Base-by-base conservation (phyloP, 768 basidiomycete species). In the Suillus alpinus region DNA sequence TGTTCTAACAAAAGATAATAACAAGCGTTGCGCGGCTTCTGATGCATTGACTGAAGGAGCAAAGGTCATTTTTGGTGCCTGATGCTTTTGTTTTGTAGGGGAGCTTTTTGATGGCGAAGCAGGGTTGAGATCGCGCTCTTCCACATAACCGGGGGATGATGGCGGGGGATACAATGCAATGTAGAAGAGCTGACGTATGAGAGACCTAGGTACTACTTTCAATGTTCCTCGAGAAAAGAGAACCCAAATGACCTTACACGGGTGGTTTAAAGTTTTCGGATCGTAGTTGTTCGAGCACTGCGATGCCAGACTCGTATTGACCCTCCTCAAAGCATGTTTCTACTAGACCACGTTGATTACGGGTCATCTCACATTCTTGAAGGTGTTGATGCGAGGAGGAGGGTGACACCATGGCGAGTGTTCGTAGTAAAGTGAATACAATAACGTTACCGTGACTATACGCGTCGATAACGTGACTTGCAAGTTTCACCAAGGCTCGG, bases 311-410 rank as follows among this genome's bases (percentile, higher is more conserved):
- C 65, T 89, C 86, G 63, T 88, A 90, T 60, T 91, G 88, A 18
- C 86, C 84, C 70, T 92, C 91, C 66, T 92, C 91, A 20, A 92
- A 83, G 61, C 86, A 86, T 57, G 80, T 85, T 68, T 92, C 88
- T 20, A 91, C 87, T 4, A 89, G 74, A 37, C 78, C 80, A 39
- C 80, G 77, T 65, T 83, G 82, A 66, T 83, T 70, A 14, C 71
- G 68, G 59, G 72, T 76, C 77, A 85, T 79, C 57, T 83, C 81
- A 10, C 72, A 72, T 60, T 82, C 81, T 56, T 63, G 56, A 34
- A 40, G 37, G 16, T 29, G 9, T 29, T 26, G 53, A 55, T 55
- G 36, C 9, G 53, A 39, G 23, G 34, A 23, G n/a, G 23, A 7
- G 37, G 10, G 16, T 12, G 23, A 55, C 3, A 12, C 16, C 37